A percentile compares a stretch with the other conserved stretches of the same genome.
Evolutionary conservation across 768 basidiomycete genomes (phyloP).

Genomic region (Scleroderma citrinum): DNA sequence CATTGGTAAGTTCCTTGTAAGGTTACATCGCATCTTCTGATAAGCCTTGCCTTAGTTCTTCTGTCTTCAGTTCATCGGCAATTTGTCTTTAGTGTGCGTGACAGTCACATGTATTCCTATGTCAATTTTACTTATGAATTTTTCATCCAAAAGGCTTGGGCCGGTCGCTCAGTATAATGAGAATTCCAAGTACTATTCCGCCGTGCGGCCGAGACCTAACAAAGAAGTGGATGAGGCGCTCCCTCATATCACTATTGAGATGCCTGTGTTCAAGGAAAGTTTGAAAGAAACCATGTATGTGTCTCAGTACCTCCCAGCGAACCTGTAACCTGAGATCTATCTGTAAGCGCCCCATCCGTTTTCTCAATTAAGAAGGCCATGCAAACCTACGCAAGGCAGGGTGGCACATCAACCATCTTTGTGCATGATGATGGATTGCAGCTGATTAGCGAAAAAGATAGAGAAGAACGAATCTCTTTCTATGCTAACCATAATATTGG

Average conservation of each 20-base stretch:
- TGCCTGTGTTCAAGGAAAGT: constrained; percentile 87
- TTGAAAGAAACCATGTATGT: constrained; percentile 74
- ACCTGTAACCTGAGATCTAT: background rate
- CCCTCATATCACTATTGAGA: constrained; percentile 73
- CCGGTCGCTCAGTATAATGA: constrained; percentile 83
- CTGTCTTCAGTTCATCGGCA: constrained; percentile 60
- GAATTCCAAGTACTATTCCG: constrained; percentile 81
- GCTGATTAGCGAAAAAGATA: constrained; percentile 33
- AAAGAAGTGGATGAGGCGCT: constrained; percentile 55
- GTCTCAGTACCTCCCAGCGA: background rate
- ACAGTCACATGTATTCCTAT: background rate
- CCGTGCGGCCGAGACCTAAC: constrained; percentile 53
- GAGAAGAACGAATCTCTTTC: constrained; percentile 61
- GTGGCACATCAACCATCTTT: constrained; percentile 73
- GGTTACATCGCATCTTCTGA: constrained; percentile 7
- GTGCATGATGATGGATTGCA: constrained; percentile 85
- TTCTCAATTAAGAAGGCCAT: constrained; percentile 78
- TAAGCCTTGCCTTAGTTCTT: constrained; percentile 49
- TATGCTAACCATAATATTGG: constrained; percentile 76
- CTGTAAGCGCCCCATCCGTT: constrained; percentile 60
- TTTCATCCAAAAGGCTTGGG: constrained; percentile 46
- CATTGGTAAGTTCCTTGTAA: constrained; percentile 43
- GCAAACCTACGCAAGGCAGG: constrained; percentile 80
- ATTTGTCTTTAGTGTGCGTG: constrained; percentile 51
- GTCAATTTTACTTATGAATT: background rate